Conservation (phyloP, 768 basidiomycete species). For the Sarcodon aspratus region DNA sequence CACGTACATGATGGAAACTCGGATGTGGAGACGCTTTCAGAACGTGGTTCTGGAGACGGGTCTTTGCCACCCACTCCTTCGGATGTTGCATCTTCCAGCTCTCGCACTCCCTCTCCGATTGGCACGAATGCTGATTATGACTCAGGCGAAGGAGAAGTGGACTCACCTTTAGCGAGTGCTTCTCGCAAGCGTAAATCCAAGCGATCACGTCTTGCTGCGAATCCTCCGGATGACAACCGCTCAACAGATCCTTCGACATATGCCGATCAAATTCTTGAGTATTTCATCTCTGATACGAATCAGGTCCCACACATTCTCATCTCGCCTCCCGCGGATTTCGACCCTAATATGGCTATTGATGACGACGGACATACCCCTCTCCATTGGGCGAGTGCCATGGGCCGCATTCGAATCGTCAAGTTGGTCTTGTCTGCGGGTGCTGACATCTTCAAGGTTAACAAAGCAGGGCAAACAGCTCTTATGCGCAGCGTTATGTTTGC, state of each 20-base stretch:
- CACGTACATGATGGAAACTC: slow-evolving; percentile 39
- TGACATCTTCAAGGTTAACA: slow-evolving; percentile 95
- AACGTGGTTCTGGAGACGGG: slow-evolving; percentile 73
- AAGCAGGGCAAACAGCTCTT: slow-evolving; percentile 89
- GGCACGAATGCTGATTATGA: slow-evolving; percentile 42
- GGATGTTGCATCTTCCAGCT: slow-evolving; percentile 65
- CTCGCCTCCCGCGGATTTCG: slow-evolving; percentile 81
- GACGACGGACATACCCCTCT: slow-evolving; percentile 96
- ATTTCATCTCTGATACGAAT: slow-evolving; percentile 95
- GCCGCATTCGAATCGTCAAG: slow-evolving; percentile 91
- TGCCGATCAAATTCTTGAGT: slow-evolving; percentile 93
- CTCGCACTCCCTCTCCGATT: slow-evolving; percentile 90
- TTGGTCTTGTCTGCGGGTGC: slow-evolving; percentile 88
- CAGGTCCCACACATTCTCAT: slow-evolving; percentile 84
- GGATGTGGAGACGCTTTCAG: slow-evolving; percentile 53
- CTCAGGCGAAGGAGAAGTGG: slow-evolving; percentile 21
- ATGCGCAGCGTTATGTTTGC: slow-evolving; percentile 99
- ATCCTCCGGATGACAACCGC: slow-evolving; percentile 30
- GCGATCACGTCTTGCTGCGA: slow-evolving; percentile 36
- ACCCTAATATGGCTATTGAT: slow-evolving; percentile 93
- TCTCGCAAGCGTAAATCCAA: slow-evolving; percentile 35
- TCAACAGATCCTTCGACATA: slow-evolving; percentile 55
- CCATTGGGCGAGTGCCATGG: slow-evolving; percentile 99
- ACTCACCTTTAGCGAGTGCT: slow-evolving; percentile 21
- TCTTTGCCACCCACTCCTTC: slow-evolving; percentile 88